phyloP scores from a whole-genome alignment of 768 basidiomycete genomes.

The Phaeotremella skinneri region DNA sequence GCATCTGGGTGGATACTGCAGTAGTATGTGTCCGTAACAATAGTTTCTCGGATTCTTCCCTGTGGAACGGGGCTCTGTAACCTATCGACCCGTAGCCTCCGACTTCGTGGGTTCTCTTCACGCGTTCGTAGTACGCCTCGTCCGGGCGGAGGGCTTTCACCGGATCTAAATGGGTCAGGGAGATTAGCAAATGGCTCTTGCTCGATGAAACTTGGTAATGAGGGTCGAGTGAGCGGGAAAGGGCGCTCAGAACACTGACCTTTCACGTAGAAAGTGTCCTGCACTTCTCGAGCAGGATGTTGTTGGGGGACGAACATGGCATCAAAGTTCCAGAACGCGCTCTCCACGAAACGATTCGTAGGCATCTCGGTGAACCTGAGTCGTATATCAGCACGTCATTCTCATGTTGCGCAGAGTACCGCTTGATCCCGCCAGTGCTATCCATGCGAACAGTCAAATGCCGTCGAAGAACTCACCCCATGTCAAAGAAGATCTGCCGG shows the following conservation, averaged over 20 bases:
- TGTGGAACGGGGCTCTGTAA: slow-evolving; percentile 95
- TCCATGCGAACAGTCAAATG: background rate
- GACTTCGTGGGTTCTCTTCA: slow-evolving; percentile 73
- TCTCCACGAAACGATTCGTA: slow-evolving; percentile 91
- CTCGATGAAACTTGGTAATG: too few species aligned
- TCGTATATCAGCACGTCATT: background rate
- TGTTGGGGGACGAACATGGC: slow-evolving; percentile 97
- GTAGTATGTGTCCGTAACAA: slow-evolving; percentile 96
- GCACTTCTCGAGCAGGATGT: slow-evolving; percentile 94
- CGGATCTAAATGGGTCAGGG: slow-evolving; percentile 77
- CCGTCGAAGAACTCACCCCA: slow-evolving; percentile 69
- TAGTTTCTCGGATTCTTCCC: slow-evolving; percentile 85
- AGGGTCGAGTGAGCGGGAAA: background rate
- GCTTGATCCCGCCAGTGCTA: background rate
- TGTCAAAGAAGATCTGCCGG: slow-evolving; percentile 95
- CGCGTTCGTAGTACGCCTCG: slow-evolving; percentile 76
- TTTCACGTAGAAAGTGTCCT: slow-evolving; percentile 98
- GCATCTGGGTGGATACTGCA: slow-evolving; percentile 87
- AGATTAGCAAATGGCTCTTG: too few species aligned
- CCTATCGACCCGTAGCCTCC: slow-evolving; percentile 87
- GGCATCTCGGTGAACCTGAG: slow-evolving; percentile 96
- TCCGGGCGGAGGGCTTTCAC: slow-evolving; percentile 71
- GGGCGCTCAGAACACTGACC: slow-evolving; percentile 55
- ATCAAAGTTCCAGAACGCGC: slow-evolving; percentile 99
- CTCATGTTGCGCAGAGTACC: background rate